Evolutionary conservation across 768 basidiomycete genomes (phyloP).

Genomic region (Russula abietina): DNA sequence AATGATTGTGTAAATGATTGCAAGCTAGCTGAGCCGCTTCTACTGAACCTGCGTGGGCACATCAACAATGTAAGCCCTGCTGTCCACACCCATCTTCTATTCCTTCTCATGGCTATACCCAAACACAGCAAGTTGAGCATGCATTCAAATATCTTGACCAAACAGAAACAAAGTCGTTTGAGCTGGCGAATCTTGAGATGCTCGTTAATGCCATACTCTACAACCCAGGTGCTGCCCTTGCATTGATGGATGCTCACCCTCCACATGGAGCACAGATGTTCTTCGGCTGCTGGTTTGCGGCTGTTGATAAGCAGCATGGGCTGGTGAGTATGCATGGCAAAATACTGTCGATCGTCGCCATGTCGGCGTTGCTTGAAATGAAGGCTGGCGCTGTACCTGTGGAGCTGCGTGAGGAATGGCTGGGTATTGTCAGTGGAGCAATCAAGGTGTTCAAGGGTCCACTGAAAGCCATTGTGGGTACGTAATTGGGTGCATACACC

Average conservation of each 20-base stretch:
- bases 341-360: conserved; percentile 69
- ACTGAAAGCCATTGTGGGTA: conserved; percentile 70
- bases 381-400: conserved; percentile 51
- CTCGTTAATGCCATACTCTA: conserved; percentile 79
- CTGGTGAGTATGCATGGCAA: conserved; percentile 88
- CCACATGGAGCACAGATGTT: conserved; percentile 63
- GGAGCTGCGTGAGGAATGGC: conserved; percentile 64
- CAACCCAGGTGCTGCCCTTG: conserved; percentile 72
- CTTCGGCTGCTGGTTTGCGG: conserved; percentile 80
- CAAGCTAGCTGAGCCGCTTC: conserved; percentile 87
- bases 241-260: conserved; percentile 58
- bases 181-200: conserved; percentile 75
- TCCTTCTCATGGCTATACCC: conserved; percentile 3
- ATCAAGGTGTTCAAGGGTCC: conserved; percentile 72
- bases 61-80: conserved; percentile 61
- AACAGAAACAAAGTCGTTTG: conserved; percentile 56
- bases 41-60: conserved; percentile 63
- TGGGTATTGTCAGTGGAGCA: conserved; percentile 63
- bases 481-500: conserved; percentile 25
- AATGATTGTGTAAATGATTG: conserved; percentile 79
- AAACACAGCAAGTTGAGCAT: conserved; percentile 49
- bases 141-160: conserved; percentile 54
- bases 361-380: conserved; percentile 74
- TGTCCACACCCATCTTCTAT: neutral
- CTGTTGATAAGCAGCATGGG: conserved; percentile 50